These are phyloP conservation scores for Monilinia laxa DNA, from an alignment of 2,329 filamentous ascomycete species.

Conservation along the genomic window DNA sequence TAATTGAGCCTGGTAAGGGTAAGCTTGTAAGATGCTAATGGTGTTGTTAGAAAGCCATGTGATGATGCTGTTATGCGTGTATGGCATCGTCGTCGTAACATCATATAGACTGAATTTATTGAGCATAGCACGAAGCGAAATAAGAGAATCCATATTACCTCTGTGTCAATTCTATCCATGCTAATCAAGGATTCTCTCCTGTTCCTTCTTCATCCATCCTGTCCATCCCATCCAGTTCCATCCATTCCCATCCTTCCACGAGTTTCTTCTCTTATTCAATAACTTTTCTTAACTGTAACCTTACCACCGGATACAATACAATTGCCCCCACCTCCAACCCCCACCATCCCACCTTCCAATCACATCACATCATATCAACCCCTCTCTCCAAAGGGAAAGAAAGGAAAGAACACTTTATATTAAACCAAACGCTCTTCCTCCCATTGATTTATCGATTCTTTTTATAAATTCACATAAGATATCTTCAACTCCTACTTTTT, in stretches of 20 bases:
- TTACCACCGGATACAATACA: too few relatives aligned
- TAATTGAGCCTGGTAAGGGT: not conserved
- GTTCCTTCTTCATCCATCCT: not conserved
- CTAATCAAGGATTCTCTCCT: not conserved
- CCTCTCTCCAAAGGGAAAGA: not conserved
- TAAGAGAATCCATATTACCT: not conserved
- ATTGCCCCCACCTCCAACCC: not conserved
- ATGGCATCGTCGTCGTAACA: too few relatives aligned
- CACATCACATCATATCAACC: not conserved
- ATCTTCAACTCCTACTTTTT: not conserved
- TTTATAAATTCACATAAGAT: not conserved
- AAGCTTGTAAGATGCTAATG: not conserved
- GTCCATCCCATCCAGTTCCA: too few relatives aligned
- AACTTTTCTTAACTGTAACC: not conserved
- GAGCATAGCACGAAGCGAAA: not conserved
- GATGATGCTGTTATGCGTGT: too few relatives aligned
- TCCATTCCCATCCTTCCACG: not conserved
- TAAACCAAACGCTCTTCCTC: not conserved
- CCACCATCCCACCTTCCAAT: not conserved
- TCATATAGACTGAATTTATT: too few relatives aligned
- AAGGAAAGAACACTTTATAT: not conserved
- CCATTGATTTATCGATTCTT: not conserved
- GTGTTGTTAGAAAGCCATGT: not conserved
- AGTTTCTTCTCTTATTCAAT: not conserved
- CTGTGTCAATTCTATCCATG: not conserved